Evolutionary conservation across 495 filamentous ascomycete species (phyloP).

Genomic region (Xeromyces bisporus): DNA sequence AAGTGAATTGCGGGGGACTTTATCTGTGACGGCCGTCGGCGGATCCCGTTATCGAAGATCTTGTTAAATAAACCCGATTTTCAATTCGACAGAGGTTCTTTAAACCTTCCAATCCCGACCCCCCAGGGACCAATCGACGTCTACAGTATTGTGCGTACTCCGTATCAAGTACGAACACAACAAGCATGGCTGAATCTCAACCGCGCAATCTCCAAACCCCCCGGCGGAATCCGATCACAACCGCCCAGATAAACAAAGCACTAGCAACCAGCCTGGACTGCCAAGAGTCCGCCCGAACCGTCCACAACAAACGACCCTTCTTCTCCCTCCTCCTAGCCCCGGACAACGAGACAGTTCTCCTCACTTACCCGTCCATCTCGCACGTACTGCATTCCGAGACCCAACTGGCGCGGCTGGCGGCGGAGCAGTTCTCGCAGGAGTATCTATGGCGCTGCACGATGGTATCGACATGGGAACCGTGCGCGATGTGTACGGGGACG

Average conservation of each 20-base stretch:
- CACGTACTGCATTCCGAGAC: constrained; percentile 39
- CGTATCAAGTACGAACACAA: no score
- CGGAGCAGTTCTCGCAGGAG: constrained; percentile 30
- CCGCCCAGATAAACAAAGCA: not conserved
- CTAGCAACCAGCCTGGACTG: constrained; percentile 15
- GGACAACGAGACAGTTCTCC: constrained; percentile 30
- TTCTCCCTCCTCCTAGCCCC: constrained; percentile 30
- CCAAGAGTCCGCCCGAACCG: constrained; percentile 22
- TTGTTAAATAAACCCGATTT: no score
- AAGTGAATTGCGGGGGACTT: no score
- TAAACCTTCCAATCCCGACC: no score
- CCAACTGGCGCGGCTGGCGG: constrained; percentile 32
- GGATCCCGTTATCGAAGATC: no score
- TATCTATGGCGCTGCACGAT: constrained; percentile 34
- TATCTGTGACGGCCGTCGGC: no score
- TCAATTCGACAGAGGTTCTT: no score
- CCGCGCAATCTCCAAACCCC: not conserved
- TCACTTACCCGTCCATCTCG: constrained; percentile 32
- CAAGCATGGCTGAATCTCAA: not conserved
- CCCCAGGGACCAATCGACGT: no score
- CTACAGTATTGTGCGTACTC: no score
- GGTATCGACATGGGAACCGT: constrained; percentile 39
- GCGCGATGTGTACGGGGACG: constrained; percentile 35
- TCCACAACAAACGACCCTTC: constrained; percentile 32
- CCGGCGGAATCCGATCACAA: not conserved